These are phyloP conservation scores for Solanum megistacrolobum DNA, from an alignment of 257 asterid species.

Conservation along the genomic window DNA sequence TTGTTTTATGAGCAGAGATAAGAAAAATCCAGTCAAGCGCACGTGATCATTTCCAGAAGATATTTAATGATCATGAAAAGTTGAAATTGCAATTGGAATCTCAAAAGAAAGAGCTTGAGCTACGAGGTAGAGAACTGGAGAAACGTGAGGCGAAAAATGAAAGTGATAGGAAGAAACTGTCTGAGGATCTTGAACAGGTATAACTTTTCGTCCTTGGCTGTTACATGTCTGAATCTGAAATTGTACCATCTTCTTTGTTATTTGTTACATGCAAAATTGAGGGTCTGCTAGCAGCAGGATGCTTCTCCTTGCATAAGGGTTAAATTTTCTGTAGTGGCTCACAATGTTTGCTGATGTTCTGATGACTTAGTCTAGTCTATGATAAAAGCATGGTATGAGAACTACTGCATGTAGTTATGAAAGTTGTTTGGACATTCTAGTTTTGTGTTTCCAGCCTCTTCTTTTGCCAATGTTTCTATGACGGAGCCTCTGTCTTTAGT, in stretches of 20 bases:
- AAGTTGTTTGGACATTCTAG: not conserved
- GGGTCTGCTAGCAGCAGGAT: not conserved
- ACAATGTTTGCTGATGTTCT: not conserved
- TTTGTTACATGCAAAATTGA: not conserved
- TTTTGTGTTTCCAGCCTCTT: not conserved
- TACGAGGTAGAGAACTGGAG: conserved; percentile 42
- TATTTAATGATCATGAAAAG: conserved; percentile 42
- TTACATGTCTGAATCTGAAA: not conserved
- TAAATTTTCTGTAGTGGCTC: not conserved
- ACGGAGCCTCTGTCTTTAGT: not conserved
- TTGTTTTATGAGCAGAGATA: conserved; percentile 38
- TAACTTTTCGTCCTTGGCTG: not conserved
- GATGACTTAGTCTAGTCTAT: not conserved
- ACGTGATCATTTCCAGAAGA: conserved; percentile 30
- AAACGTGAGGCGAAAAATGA: conserved; percentile 47
- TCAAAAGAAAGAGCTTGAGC: conserved; percentile 37
- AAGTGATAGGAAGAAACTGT: conserved; percentile 48
- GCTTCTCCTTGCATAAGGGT: not conserved
- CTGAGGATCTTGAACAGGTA: conserved; percentile 56
- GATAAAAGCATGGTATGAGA: not conserved
- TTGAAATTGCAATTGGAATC: conserved; percentile 45
- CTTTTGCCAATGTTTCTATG: not conserved
- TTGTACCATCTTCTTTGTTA: not conserved
- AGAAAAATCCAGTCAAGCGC: conserved; percentile 48
- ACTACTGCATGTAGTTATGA: not conserved